Conservation (phyloP, 257 asterid species). For the Vinca minor region DNA sequence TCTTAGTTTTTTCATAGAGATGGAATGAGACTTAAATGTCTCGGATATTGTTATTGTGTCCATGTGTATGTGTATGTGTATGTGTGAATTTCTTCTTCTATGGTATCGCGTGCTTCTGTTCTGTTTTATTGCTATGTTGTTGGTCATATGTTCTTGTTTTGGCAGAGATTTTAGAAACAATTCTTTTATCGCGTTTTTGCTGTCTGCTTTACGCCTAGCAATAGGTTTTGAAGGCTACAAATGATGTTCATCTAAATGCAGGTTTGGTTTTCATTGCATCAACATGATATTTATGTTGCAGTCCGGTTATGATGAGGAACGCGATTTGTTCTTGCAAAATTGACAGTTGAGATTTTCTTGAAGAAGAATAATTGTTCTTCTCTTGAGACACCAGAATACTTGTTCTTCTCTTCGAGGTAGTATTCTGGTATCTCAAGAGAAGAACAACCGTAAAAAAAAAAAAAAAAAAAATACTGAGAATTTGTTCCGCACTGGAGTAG, state of each 20-base stretch:
- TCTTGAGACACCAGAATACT: no score
- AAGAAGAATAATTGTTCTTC: no score
- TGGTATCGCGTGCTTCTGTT: not conserved
- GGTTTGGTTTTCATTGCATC: not conserved
- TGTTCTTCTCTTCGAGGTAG: no score
- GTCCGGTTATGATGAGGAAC: no score
- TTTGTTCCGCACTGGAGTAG: no score
- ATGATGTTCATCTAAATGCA: not conserved
- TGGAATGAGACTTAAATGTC: not conserved
- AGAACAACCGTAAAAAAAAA: no score
- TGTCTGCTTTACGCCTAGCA: not conserved
- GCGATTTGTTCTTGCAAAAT: no score
- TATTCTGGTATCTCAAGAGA: no score
- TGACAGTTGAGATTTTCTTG: no score
- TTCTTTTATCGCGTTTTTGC: no score
- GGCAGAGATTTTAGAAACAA: not conserved
- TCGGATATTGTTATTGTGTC: not conserved
- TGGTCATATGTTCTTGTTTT: not conserved
- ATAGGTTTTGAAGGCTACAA: not conserved
- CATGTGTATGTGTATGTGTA: not conserved
- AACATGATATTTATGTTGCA: no score
- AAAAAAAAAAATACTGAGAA: no score
- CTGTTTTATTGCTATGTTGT: not conserved
- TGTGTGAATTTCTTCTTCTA: not conserved
- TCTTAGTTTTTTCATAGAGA: not conserved